Percentiles rank a stretch among this genome's conserved stretches.
phyloP scores from a whole-genome alignment of 169 alveolate species.

The Amoebophrya sp. region DNA sequence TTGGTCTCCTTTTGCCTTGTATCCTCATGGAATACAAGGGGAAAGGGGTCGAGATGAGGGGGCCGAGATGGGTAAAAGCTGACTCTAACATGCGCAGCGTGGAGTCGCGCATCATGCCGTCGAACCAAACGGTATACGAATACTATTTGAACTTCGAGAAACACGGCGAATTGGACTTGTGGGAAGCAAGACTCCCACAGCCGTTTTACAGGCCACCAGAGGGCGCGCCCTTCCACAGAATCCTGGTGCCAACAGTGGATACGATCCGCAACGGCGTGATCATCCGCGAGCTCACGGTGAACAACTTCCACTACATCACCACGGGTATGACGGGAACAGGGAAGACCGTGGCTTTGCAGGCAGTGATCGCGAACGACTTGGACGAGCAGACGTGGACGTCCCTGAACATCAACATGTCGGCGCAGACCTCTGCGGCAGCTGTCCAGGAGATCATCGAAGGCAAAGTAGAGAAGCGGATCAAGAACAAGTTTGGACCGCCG shows the following conservation, averaged over 20 bases:
- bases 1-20: no score
- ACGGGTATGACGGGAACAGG: conserved; percentile 92
- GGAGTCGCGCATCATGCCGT: conserved; percentile 74
- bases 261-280: conserved; percentile 70
- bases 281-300: conserved; percentile 60
- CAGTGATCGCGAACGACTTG: conserved; percentile 58
- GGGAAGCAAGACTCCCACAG: conserved; percentile 55
- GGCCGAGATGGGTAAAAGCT: no score
- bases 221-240: conserved; percentile 71
- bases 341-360: conserved; percentile 77
- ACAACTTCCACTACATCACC: conserved; percentile 64
- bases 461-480: conserved; percentile 78
- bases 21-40: neutral
- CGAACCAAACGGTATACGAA: conserved; percentile 77
- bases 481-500: conserved; percentile 84
- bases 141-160: conserved; percentile 76
- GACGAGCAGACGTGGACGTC: conserved; percentile 61
- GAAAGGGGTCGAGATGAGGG: no score
- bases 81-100: conserved; percentile 61
- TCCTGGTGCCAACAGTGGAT: conserved; percentile 87
- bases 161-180: conserved; percentile 58
- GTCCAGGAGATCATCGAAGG: conserved; percentile 80
- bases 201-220: conserved; percentile 63
- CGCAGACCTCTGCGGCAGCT: conserved; percentile 69
- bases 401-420: conserved; percentile 77